Evolutionary conservation across 2,329 filamentous ascomycete genomes (phyloP), one percentile per base, ranked within the genome.

Genomic region (Albophoma yamanashiensis): DNA sequence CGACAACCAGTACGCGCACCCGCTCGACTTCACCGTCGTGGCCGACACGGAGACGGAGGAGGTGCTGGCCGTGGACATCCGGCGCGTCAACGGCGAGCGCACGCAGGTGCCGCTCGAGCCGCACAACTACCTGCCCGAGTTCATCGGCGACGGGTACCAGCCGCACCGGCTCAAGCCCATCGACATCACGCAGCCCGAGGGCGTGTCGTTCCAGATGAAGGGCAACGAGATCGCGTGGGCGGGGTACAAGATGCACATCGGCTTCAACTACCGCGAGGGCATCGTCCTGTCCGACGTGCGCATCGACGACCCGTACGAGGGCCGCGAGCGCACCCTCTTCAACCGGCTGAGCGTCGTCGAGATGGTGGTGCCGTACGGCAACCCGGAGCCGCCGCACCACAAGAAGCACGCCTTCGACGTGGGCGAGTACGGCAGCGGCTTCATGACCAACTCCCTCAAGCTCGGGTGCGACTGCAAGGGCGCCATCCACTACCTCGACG

Each of bases 241-340:
- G 64, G 84, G 87, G 64, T 89, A 86, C 85, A 79, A 82, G 31
- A 85, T 92, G 75, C 78, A 87, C 60, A 82, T 91, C n/a, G 83
- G 83, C 55, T 90, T 88, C 77, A 89, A 88, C 76, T 81, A 83
- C 62, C 79, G 88, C 14, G 88, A 91, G 72, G 88, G 88, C 27
- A 82, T 85, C 20, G 86, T 87, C 2, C 79, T 91, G 0, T 87
- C 89, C 63, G 85, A 91, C 65, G 75, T 91, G 8, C 78, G 79
- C 65, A 89, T 88, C 66, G 83, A 87, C 67, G 83, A 82, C 42
- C 69, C 70, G 3, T 67, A 72, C 25, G 70, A 73, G 62, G 64
- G 67, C 31, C 71, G 69, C 20, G 70, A 73, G 66, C 79, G 86
- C 57, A 84, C 81, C 47, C 76, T 90, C 39, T 82, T 90, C 71